Percentiles rank a stretch among this genome's conserved stretches.
phyloP scores from a whole-genome alignment of 2,329 filamentous ascomycete species.

The Chaetomium olivaceum region DNA sequence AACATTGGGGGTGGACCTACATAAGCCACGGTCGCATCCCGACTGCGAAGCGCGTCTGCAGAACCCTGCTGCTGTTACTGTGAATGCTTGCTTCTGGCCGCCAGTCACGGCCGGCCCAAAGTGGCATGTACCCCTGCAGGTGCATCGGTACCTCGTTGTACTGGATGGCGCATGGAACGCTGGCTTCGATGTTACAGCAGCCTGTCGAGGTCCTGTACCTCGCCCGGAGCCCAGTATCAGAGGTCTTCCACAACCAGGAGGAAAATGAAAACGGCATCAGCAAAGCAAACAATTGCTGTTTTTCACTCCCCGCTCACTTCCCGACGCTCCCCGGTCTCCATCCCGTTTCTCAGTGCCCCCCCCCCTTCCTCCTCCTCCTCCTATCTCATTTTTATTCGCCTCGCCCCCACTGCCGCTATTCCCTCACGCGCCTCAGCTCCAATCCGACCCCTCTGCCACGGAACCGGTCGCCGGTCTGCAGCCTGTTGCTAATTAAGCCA shows the following conservation, averaged over 20 bases:
- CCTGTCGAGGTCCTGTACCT: conserved; percentile 2
- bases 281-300: conserved; percentile 22
- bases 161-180: conserved; percentile 26
- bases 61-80: conserved; percentile 23
- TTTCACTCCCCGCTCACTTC: conserved; percentile 12
- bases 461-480: conserved; percentile 17
- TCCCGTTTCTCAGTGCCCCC: conserved; percentile 14
- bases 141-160: conserved; percentile 33
- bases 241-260: conserved; percentile 13
- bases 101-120: conserved; percentile 14
- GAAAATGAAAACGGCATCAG: conserved; percentile 19
- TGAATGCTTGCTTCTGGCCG: conserved; percentile 18
- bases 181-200: conserved; percentile 19
- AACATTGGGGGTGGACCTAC: conserved; percentile 3
- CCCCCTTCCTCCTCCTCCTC: too few relatives aligned
- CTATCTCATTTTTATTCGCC: conserved; percentile 20
- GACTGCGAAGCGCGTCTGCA: conserved; percentile 26
- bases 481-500: conserved; percentile 27
- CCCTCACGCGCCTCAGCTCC: conserved; percentile 18
- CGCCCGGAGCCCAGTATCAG: neutral
- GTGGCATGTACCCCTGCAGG: conserved; percentile 32
- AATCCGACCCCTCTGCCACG: conserved; percentile 14
- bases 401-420: conserved; percentile 26
- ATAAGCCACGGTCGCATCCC: conserved; percentile 26
- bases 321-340: conserved; percentile 18